Evolutionary conservation across 75 land plant genomes (phyloP).

Genomic region (Cunninghamia lanceolata): DNA sequence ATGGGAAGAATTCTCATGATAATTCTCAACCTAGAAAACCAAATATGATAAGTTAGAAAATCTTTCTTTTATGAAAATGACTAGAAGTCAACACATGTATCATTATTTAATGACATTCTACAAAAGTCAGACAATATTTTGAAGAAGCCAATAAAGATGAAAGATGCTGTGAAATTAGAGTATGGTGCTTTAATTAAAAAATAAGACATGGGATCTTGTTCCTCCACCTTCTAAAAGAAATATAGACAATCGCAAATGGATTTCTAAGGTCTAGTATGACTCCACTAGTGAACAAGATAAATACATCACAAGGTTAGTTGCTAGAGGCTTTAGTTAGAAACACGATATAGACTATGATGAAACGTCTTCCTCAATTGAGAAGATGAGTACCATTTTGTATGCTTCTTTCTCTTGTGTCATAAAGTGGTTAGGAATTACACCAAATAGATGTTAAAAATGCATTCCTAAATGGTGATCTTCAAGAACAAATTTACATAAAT

Average conservation of each 20-base stretch:
- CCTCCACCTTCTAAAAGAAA: neutral
- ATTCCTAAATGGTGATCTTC: neutral
- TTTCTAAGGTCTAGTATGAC: neutral
- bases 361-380: neutral
- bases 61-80: too few species aligned
- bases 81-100: too few species aligned
- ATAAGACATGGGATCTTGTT: neutral
- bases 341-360: neutral
- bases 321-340: neutral
- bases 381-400: neutral
- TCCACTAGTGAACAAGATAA: neutral
- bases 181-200: neutral
- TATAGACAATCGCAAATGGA: neutral
- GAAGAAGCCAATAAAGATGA: too few species aligned
- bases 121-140: too few species aligned
- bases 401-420: neutral
- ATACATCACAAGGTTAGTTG: neutral
- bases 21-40: too few species aligned
- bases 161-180: neutral
- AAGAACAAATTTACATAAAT: neutral
- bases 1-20: too few species aligned
- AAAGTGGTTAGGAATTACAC: neutral
- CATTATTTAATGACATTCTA: too few species aligned
- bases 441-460: neutral
- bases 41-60: too few species aligned